Evolutionary conservation across 163 green algal species (phyloP).

Genomic region (Coccomyxa subellipsoidea): DNA sequence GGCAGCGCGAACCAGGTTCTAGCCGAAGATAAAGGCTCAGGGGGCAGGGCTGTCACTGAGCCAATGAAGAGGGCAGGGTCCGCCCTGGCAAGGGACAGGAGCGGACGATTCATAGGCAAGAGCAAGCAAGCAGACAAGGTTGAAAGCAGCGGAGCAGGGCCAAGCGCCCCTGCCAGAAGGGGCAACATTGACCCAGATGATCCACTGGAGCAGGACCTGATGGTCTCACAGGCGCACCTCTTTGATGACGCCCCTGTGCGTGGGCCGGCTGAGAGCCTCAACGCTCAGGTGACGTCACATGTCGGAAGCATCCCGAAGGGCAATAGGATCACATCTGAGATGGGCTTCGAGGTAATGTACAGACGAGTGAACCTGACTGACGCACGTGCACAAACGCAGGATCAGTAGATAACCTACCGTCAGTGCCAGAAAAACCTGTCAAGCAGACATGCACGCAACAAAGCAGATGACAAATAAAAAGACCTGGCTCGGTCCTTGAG

Average conservation of each 20-base stretch:
- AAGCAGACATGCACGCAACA: too few species aligned
- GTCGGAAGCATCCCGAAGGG: neutral
- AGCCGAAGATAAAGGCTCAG: neutral
- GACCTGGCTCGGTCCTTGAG: too few species aligned
- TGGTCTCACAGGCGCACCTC: neutral
- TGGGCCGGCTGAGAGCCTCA: neutral
- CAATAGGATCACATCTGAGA: neutral
- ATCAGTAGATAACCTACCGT: too few species aligned
- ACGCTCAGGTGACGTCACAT: neutral
- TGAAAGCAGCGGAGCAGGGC: neutral
- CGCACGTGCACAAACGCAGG: too few species aligned
- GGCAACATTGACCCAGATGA: neutral
- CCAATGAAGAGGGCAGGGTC: neutral
- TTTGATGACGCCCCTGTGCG: neutral
- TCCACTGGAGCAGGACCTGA: neutral
- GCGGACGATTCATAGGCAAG: neutral
- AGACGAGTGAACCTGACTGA: too few species aligned
- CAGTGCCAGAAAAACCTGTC: too few species aligned
- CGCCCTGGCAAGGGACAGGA: neutral
- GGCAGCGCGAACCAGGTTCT: neutral
- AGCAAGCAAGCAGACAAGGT: neutral
- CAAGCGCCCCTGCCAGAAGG: neutral
- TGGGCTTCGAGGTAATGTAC: neutral
- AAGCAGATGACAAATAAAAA: too few species aligned
- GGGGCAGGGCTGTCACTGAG: neutral